A percentile compares a stretch with the other conserved stretches of the same genome.
Conservation (phyloP, 176 grass and related monocot genomes). For the Aegilops bicornis region DNA sequence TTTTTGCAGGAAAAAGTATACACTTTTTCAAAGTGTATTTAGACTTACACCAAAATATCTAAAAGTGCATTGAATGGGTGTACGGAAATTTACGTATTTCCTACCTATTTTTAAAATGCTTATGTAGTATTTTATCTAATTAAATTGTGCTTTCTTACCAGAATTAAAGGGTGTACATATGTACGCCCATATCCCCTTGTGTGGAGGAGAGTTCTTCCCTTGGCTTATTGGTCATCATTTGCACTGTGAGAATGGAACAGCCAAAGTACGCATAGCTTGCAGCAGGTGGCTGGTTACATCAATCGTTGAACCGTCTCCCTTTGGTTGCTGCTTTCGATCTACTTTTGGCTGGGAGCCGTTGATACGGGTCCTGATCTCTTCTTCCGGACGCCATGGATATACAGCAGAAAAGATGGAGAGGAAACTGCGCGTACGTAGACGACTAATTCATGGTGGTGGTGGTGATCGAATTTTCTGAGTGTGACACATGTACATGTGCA, state of each 20-base stretch:
- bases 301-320: conserved; percentile 17
- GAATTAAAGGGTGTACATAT: no score
- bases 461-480: conserved; percentile 5
- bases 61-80: no score
- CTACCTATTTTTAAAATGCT: no score
- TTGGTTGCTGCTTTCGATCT: conserved; percentile 6
- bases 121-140: no score
- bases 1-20: background rate
- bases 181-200: no score
- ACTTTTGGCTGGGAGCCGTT: background rate
- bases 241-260: background rate
- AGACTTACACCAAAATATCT: no score
- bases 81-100: no score
- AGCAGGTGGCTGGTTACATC: conserved; percentile 30
- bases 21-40: background rate
- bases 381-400: background rate
- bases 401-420: background rate
- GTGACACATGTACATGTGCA: background rate
- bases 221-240: background rate
- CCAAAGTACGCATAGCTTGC: background rate
- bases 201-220: background rate
- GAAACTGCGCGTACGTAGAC: background rate
- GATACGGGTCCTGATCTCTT: background rate
- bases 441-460: background rate
- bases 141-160: no score